phyloP scores from a whole-genome alignment of 352 stramenopile species.

The Pythium utonaiense region DNA sequence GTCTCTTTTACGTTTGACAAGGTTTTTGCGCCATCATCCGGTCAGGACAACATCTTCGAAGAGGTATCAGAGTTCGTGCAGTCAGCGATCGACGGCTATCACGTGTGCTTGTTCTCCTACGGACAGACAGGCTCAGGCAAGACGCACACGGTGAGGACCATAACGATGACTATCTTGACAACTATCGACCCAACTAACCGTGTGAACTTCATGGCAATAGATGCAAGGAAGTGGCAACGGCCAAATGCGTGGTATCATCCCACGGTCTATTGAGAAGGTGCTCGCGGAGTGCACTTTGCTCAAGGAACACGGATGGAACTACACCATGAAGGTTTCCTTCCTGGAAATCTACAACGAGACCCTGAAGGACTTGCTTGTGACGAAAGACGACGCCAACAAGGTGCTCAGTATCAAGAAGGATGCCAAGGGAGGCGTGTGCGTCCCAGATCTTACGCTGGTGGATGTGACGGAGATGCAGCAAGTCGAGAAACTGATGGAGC shows the following conservation, averaged over 20 bases:
- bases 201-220: slow-evolving; percentile 14
- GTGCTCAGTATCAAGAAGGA: slow-evolving; percentile 76
- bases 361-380: slow-evolving; percentile 94
- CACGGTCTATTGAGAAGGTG: slow-evolving; percentile 96
- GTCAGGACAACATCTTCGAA: slow-evolving; percentile 95
- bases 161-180: background rate
- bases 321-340: slow-evolving; percentile 95
- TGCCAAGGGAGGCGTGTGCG: slow-evolving; percentile 52
- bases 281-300: slow-evolving; percentile 53
- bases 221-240: slow-evolving; percentile 97
- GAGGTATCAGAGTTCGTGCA: slow-evolving; percentile 98
- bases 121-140: slow-evolving; percentile 94
- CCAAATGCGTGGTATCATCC: slow-evolving; percentile 97
- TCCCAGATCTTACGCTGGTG: slow-evolving; percentile 58
- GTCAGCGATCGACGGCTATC: slow-evolving; percentile 95
- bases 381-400: slow-evolving; percentile 45
- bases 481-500: slow-evolving; percentile 79
- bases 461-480: slow-evolving; percentile 50
- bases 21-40: slow-evolving; percentile 91
- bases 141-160: slow-evolving; percentile 82
- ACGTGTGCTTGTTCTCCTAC: slow-evolving; percentile 96
- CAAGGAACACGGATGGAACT: slow-evolving; percentile 90
- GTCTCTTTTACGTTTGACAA: slow-evolving; percentile 95
- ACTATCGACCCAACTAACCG: background rate
- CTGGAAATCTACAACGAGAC: slow-evolving; percentile 99